These are phyloP conservation scores for Astrephomene gubernaculifera DNA, from an alignment of 139 green algal genomes.

Conservation along the genomic window DNA sequence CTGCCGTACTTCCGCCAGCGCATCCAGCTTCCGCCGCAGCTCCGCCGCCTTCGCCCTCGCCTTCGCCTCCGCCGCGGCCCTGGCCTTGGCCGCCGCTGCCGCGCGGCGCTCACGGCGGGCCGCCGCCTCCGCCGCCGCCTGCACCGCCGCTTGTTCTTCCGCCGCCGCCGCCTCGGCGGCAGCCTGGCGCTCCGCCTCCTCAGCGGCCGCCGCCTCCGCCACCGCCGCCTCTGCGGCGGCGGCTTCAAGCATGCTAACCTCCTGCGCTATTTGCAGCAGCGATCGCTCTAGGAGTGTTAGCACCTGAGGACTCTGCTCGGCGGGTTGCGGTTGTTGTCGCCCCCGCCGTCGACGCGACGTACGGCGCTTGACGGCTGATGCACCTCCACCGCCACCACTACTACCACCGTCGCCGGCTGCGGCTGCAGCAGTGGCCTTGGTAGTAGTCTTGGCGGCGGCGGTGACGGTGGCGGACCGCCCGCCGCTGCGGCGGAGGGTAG, in stretches of 20 bases:
- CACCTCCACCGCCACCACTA: too few relatives aligned
- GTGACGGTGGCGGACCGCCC: too few relatives aligned
- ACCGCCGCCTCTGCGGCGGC: background rate
- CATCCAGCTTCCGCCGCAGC: background rate
- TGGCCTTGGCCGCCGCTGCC: background rate
- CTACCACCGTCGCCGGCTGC: too few relatives aligned
- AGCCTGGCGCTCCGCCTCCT: background rate
- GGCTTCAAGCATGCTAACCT: slow-evolving; percentile 2
- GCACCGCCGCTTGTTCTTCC: background rate
- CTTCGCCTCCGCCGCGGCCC: background rate
- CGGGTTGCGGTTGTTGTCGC: too few relatives aligned
- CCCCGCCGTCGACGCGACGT: too few relatives aligned
- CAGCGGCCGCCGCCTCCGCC: background rate
- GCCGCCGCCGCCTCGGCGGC: background rate
- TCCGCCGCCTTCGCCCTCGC: background rate
- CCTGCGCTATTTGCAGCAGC: background rate
- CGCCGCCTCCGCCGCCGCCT: background rate
- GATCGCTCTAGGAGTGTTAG: background rate
- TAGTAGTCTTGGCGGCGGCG: too few relatives aligned
- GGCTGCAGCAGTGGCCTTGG: too few relatives aligned
- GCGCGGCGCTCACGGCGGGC: too few relatives aligned
- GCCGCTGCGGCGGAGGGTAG: too few relatives aligned
- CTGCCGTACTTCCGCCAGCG: background rate
- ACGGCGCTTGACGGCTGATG: too few relatives aligned
- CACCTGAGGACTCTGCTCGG: background rate